Base-by-base conservation (phyloP, 2,329 filamentous ascomycete genomes). In the Nemania diffusa region DNA sequence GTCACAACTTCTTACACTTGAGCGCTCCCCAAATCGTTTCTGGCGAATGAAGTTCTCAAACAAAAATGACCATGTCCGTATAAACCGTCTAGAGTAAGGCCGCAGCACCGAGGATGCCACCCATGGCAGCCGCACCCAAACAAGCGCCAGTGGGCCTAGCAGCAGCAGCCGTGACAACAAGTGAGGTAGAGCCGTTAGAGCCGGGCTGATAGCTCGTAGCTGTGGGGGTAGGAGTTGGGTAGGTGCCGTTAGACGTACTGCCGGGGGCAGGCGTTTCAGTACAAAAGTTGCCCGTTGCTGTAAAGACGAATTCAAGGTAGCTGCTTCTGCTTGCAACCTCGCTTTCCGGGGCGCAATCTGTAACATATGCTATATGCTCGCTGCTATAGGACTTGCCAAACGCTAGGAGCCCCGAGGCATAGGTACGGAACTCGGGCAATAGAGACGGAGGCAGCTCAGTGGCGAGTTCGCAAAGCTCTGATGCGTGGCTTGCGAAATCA, bases 11-110 rank as follows among this genome's bases (percentile, higher is more conserved):
- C 34, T 32, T 44, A n/a, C n/a, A 46, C 46, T 17, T 2, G n/a
- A 57, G 17, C 26, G 9, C 24, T 24, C n/a, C 3, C n/a, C 26
- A 34, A 24, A 7, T 32, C 32, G 40, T 15, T 57, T 57, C 84
- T 82, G 37, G 40, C 22, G 20, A 60, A 29, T 26, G 42, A 34
- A 15, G 20, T 50, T 55, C 44, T 26, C 3, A 50, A 59, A 26
- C 60, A 52, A 44, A 60, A 44, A 22, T 53, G 24, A 44, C 34
- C 48, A n/a, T 42, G 58, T 20, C 34, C 2, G 32, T 32, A 11
- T 24, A 17, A 17, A 27, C 11, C 34, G 37, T 40, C n/a, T 56
- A 62, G 29, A 62, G 59, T 13, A 62, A 26, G 42, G 59, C 55
- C 26, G 55, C 55, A 32, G 55, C 40, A 57, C 37, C 55, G 26